Evolutionary conservation across 768 basidiomycete species (phyloP).

Genomic region (Gymnopilus junonius): DNA sequence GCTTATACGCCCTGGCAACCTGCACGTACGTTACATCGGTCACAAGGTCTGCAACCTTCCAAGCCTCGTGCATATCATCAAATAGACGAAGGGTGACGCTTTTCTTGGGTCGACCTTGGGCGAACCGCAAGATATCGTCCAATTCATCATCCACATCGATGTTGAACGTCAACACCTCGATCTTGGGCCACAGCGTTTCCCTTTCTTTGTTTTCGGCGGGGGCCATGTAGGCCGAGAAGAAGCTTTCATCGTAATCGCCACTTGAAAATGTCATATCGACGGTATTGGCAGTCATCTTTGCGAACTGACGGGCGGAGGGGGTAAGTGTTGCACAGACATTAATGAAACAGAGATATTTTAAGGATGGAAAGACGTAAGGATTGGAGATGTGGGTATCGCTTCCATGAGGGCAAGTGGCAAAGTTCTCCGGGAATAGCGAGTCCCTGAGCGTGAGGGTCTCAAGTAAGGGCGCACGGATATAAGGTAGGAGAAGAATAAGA

Average conservation of each 20-base stretch:
- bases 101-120: background rate
- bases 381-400: background rate
- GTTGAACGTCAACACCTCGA: background rate
- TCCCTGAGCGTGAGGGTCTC: constrained; percentile 17
- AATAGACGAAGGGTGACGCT: background rate
- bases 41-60: background rate
- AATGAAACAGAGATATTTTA: background rate
- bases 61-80: background rate
- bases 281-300: background rate
- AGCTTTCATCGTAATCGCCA: background rate
- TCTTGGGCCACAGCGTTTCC: background rate
- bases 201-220: background rate
- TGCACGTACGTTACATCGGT: background rate
- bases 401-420: background rate
- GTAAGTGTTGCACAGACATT: background rate
- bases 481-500: constrained; percentile 11
- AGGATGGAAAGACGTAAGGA: constrained; percentile 7
- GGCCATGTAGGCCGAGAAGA: background rate
- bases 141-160: background rate
- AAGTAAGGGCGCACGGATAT: constrained; percentile 21
- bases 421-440: background rate
- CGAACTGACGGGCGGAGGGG: background rate
- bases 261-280: background rate
- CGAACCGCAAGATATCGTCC: background rate
- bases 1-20: background rate